These are phyloP conservation scores for Zygotorulaspora mrakii DNA, from an alignment of 1,139 yeast genomes.

Conservation along the genomic window DNA sequence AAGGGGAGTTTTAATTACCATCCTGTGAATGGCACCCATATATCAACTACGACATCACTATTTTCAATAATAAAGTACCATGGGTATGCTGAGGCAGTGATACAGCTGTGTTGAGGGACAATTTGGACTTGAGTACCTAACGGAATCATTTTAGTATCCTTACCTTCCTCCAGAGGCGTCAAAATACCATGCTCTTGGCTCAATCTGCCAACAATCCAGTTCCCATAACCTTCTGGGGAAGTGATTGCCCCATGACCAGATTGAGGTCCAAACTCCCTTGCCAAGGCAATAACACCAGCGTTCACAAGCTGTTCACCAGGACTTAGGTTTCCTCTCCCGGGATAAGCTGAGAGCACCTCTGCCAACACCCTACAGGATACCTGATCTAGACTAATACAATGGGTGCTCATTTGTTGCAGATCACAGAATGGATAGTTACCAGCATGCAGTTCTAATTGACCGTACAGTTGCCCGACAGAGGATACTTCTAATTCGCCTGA, in stretches of 20 bases:
- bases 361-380: slow-evolving; percentile 56
- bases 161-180: slow-evolving; percentile 28
- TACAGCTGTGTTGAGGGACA: slow-evolving; percentile 68
- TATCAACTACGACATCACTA: slow-evolving; percentile 51
- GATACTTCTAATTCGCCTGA: slow-evolving; percentile 33
- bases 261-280: slow-evolving; percentile 53
- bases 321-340: slow-evolving; percentile 35
- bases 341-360: slow-evolving; percentile 56
- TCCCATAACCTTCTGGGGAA: slow-evolving; percentile 26
- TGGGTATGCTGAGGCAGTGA: slow-evolving; percentile 59
- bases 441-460: slow-evolving; percentile 62
- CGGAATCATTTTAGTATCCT: slow-evolving; percentile 30
- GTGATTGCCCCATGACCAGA: slow-evolving; percentile 45
- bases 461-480: slow-evolving; percentile 36
- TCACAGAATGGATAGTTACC: slow-evolving; percentile 74
- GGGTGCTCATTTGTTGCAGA: slow-evolving; percentile 68
- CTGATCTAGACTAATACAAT: slow-evolving; percentile 44
- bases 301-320: slow-evolving; percentile 62
- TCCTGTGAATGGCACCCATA: slow-evolving; percentile 61
- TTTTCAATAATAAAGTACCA: slow-evolving; percentile 51
- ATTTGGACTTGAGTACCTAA: slow-evolving; percentile 52
- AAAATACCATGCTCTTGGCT: slow-evolving; percentile 61
- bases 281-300: slow-evolving; percentile 66
- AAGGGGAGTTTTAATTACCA: too few relatives aligned
- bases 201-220: slow-evolving; percentile 53